Conservation (phyloP, 1,139 yeast genomes). For the Pichia sp. region DNA sequence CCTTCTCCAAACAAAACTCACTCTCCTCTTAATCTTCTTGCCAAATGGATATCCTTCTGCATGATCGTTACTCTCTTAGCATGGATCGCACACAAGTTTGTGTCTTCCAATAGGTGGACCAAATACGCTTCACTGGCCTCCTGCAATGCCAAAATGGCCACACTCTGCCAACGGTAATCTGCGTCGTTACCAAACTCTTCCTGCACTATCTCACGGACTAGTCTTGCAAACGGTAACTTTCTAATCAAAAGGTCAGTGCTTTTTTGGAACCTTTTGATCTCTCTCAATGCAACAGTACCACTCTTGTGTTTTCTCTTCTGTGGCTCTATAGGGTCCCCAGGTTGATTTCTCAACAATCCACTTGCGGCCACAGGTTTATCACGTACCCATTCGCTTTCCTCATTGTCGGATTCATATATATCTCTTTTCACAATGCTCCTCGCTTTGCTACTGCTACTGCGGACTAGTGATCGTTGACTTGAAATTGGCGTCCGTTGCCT, state of each 20-base stretch:
- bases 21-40: slow-evolving; percentile 78
- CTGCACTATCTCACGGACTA: slow-evolving; percentile 76
- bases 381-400: slow-evolving; percentile 6
- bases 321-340: slow-evolving; percentile 45
- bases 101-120: slow-evolving; percentile 83
- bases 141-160: slow-evolving; percentile 83
- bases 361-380: slow-evolving; percentile 1
- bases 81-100: slow-evolving; percentile 85
- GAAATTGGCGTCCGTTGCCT: neutral
- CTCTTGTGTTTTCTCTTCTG: slow-evolving; percentile 57
- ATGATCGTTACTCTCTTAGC: slow-evolving; percentile 92
- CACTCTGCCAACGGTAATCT: slow-evolving; percentile 81
- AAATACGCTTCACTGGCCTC: slow-evolving; percentile 91
- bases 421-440: slow-evolving; percentile 6
- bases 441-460: neutral
- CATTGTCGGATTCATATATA: slow-evolving; percentile 15
- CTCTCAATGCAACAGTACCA: slow-evolving; percentile 71
- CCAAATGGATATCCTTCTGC: slow-evolving; percentile 90
- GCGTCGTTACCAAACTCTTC: slow-evolving; percentile 53
- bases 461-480: neutral
- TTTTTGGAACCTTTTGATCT: slow-evolving; percentile 74
- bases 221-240: slow-evolving; percentile 87
- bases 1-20: slow-evolving; percentile 4
- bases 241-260: slow-evolving; percentile 72
- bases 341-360: slow-evolving; percentile 47